Base-by-base conservation (phyloP, 164 flowering plant species). In the Euptelea pleiosperma region DNA sequence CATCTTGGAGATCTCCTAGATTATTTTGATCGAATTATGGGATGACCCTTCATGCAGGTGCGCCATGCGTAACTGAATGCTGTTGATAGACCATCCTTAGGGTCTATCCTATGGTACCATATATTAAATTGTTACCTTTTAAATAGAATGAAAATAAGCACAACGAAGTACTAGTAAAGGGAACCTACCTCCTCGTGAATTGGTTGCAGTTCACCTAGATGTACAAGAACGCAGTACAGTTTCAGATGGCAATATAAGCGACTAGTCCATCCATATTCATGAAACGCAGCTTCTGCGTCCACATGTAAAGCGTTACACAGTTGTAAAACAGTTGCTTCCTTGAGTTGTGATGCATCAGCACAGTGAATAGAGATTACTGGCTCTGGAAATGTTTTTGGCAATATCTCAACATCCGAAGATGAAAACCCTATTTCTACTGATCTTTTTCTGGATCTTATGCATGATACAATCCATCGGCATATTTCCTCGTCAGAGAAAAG, bases 151-250 rank as follows among this genome's bases (percentile, higher is more conserved):
- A 40, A 21, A 40, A 33, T 9, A 26, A 9, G 24, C 33, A 39
- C 21, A 39, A 26, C 26, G 22, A 39, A n/a, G 24, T 16, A 3
- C 18, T 36, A 24, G 29, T 22, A 55, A 6, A 26, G 6, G 35
- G 21, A 14, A 39, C 11, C 21, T 55, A 55, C 58, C 47, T 55
- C 58, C 12, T 55, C 58, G n/a, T 55, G 34, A 55, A n/a, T 15
- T 40, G 58, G 58, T n/a, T 55, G 45, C 47, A 55, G 6, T n/a
- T 22, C 47, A 40, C 58, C 28, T 39, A 39, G 24, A 40, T 55
- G 37, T 36, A 55, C 46, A 55, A 55, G 47, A 28, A 55, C 24
- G 4, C 58, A 55, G 22, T 39, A 55, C 40, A 55, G 22, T 40
- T 55, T 55, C 33, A 55, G 18, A 22, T 55, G 46, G 46, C 34